Evolutionary conservation across 2,329 filamentous ascomycete genomes (phyloP), one percentile per base, ranked within the genome.

Genomic region (Escovopsis sp.): DNA sequence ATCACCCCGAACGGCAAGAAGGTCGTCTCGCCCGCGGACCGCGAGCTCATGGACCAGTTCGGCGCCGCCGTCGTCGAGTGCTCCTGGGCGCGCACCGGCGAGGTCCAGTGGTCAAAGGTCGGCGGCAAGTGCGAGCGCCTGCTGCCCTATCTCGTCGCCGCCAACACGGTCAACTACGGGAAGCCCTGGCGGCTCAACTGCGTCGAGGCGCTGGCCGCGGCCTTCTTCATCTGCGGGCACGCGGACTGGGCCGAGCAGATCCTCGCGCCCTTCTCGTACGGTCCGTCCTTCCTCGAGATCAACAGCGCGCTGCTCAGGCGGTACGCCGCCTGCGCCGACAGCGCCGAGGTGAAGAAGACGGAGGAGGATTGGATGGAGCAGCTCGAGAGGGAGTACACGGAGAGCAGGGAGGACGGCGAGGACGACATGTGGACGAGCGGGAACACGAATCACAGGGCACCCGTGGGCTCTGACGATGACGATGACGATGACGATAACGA

Each of bases 61-160:
- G 91, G 91, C 49, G 89, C 88, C 18, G 91, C 91, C 3, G 91
- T 98, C 3, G 91, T 98, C 15, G 91, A 98, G 66, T 94, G 88
- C 57, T 94, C 85, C 23, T 98, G 91, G 91, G 93, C 93, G 4
- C 73, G 91, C 46, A 85, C 93, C 7, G 73, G 83, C 39, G 91
- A 98, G 62, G 80, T 98, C 5, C 88, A 89, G 41, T 98, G 89
- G 77, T 72, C 70, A 45, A 83, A 83, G 51, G 94, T 98, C 45
- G 91, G 91, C 26, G 91, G 91, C 23, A 91, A 88, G 61, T 94
- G 88, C 61, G 87, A 94, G 67, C 72, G 91, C 42, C 62, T 95
- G 49, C 67, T 98, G 44, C 91, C 91, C 0, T 98, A 98, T 60
- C 78, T 98, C 7, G 88, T 98, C 40, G 91, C 91, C 6, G 91